Evolutionary conservation across 768 basidiomycete species (phyloP).

Genomic region (Mycena galericulata): DNA sequence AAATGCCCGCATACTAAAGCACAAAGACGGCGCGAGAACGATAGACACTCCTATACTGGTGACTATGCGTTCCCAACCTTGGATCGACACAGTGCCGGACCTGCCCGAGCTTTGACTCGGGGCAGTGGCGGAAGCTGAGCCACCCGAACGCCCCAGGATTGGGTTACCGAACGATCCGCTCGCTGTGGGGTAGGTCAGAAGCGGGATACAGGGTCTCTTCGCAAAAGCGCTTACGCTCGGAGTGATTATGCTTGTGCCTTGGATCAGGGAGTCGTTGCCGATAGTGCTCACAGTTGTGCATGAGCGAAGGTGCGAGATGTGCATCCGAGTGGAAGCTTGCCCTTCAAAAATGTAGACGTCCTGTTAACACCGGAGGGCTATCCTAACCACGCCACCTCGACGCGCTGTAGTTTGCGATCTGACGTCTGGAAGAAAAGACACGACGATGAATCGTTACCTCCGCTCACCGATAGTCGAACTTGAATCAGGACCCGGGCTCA

Average conservation of each 20-base stretch:
- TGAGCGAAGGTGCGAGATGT: slow-evolving; percentile 66
- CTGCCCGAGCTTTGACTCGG: background rate
- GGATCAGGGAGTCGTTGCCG: slow-evolving; percentile 55
- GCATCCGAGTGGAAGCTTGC: slow-evolving; percentile 67
- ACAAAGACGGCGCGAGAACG: slow-evolving; percentile 39
- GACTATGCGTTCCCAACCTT: slow-evolving; percentile 41
- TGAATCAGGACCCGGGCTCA: slow-evolving; percentile 63
- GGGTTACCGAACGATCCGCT: background rate
- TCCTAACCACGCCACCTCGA: slow-evolving; percentile 56
- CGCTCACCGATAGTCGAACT: slow-evolving; percentile 68
- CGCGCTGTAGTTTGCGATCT: slow-evolving; percentile 43
- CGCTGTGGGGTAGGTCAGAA: too few relatives aligned
- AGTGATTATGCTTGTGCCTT: slow-evolving; percentile 40
- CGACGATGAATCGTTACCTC: slow-evolving; percentile 56
- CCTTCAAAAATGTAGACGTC: slow-evolving; percentile 75
- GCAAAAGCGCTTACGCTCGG: background rate
- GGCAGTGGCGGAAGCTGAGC: slow-evolving; percentile 21
- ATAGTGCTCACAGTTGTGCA: slow-evolving; percentile 69
- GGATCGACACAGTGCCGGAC: slow-evolving; percentile 10
- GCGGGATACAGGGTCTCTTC: too few relatives aligned
- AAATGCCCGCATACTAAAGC: slow-evolving; percentile 6
- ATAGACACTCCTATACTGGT: slow-evolving; percentile 42
- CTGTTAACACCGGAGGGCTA: slow-evolving; percentile 80
- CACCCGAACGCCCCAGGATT: background rate
- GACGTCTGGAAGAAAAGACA: slow-evolving; percentile 5